Evolutionary conservation across 2,329 filamentous ascomycete genomes (phyloP), one percentile per base, ranked within the genome.

Genomic region (Falciphora oryzae): DNA sequence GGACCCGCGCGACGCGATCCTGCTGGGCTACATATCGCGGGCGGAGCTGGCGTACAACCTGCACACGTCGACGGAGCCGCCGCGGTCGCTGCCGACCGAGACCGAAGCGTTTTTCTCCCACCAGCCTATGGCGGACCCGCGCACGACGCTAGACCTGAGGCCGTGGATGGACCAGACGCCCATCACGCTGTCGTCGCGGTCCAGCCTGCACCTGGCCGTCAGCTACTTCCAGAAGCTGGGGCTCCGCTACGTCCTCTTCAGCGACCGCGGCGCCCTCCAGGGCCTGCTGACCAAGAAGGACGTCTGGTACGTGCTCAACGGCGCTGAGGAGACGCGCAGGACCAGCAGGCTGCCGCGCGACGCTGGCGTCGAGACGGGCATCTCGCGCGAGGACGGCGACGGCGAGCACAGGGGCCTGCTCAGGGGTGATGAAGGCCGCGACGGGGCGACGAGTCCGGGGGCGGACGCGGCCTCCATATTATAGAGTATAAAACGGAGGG

Each of bases 111-210:
- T 90, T 76, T 97, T 99, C 77, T 84, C 86, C 1, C 91, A 96
- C 73, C 90, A 93, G 72, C 89, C 91, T 2, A 87, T 94, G 64
- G 89, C 90, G 0, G 92, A 96, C 71, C 90, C 91, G 0, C 81
- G 84, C 27, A 83, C 86, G 22, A 93, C 89, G 0, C 86, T 99
- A 56, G 95, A 99, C 76, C 83, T 99, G 14, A 83, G 94, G 10
- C 93, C 93, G 2, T 99, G 95, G 95, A 97, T 99, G 93, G 95
- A 99, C 75, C 94, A 97, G 76, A 99, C 95, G 0, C 95, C 95
- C 0, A 90, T 99, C 60, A 98, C 95, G 0, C 82, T 98, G 25
- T 91, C 92, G 57, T 88, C 87, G 28, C 85, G 88, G 67, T 88
- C 88, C 22, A 89, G 83, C 66, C 86, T 99, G 66, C 88, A 93